These are phyloP conservation scores for Globisporangium parvum DNA, from an alignment of 352 stramenopile genomes.

Conservation along the genomic window DNA sequence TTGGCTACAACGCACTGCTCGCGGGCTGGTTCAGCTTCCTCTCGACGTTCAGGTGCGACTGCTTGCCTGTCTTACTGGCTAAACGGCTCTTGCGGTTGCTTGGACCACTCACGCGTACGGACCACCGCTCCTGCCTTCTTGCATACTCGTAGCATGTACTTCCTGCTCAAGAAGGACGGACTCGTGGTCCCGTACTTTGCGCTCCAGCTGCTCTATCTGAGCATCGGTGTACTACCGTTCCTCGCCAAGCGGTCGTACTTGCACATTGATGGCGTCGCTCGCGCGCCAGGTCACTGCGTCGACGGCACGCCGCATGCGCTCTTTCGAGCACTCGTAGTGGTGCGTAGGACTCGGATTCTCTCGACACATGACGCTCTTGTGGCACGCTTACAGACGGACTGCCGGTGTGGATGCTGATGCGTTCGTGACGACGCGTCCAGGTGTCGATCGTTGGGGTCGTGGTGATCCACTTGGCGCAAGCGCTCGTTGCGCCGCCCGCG, in stretches of 20 bases:
- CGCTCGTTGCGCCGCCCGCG: constrained; percentile 31
- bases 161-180: constrained; percentile 78
- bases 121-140: not conserved
- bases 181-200: constrained; percentile 68
- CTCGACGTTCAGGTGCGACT: constrained; percentile 73
- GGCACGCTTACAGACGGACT: too few species aligned
- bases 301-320: constrained; percentile 28
- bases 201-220: constrained; percentile 41
- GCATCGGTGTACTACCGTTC: constrained; percentile 41
- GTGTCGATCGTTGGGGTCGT: constrained; percentile 46
- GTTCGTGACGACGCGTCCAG: constrained; percentile 19
- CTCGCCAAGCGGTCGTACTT: constrained; percentile 26
- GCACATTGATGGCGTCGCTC: constrained; percentile 12
- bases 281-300: constrained; percentile 31
- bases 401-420: not conserved
- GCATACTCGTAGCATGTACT: constrained; percentile 62
- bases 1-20: constrained; percentile 46
- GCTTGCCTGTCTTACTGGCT: not conserved
- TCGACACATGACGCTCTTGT: too few species aligned
- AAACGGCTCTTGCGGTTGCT: not conserved
- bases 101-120: not conserved
- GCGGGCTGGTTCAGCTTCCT: constrained; percentile 74
- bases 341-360: too few species aligned
- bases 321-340: constrained; percentile 39
- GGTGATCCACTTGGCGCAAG: constrained; percentile 50